Base-by-base conservation (phyloP, 495 filamentous ascomycete species). In the Annulohypoxylon moriforme region DNA sequence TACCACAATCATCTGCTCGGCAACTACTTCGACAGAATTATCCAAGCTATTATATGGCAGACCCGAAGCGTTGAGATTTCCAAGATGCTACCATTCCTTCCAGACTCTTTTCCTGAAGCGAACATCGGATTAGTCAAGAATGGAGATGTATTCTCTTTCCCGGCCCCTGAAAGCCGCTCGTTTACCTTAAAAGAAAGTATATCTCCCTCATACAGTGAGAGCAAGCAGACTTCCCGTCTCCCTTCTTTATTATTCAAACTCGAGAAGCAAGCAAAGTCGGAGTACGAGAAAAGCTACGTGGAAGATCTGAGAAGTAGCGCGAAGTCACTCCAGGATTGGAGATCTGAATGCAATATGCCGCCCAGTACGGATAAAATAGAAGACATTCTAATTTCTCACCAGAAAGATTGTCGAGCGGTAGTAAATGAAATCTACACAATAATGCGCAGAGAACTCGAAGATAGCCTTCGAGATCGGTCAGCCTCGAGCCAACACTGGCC, bases 1-100 rank as follows among this genome's bases (percentile, higher is more conserved):
- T 74, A 77, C 44, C 65, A 76, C 7, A 86, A 86, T 64, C 25
- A 18, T 20, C 24, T 63, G n/a, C 38, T 78, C 22, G 3, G 40
- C 0, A 36, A 1, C n/a, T 75, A 66, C 56, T 44, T 75, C 33
- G 13, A 46, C n/a, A 4, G 47, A 31, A 61, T 76, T 52, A 11
- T 4, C 36, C 5, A 24, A 0, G 34, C 3, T 1, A 24, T 75
- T 4, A 31, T 70, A 49, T 42, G 18, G n/a, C n/a, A n/a, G n/a
- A n/a, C n/a, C n/a, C n/a, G 14, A 13, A 22, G 36, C 58, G 18
- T 57, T 16, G n/a, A n/a, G n/a, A n/a, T n/a, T n/a, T n/a, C n/a
- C n/a, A n/a, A n/a, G n/a, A n/a, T n/a, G n/a, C n/a, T n/a, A n/a
- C n/a, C n/a, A n/a, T n/a, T n/a, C n/a, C n/a, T n/a, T n/a, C n/a